Evolutionary conservation across 208 protist genomes (phyloP).

Genomic region (Leishmania martiniquensis): DNA sequence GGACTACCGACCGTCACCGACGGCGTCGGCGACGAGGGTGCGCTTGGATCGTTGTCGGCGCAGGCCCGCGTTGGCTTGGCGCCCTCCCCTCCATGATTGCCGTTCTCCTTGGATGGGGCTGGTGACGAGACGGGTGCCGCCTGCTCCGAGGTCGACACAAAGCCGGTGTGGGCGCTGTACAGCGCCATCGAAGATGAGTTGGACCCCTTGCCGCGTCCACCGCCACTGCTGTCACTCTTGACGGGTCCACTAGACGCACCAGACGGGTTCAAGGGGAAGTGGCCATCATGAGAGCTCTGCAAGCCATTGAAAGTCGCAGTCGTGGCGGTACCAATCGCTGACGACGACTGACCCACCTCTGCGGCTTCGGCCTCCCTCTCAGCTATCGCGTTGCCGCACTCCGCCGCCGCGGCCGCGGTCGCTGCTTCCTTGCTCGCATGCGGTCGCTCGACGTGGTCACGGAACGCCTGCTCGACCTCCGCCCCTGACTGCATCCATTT

Average conservation of each 20-base stretch:
- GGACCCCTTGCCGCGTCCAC: constrained; percentile 8
- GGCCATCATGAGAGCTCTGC: constrained; percentile 14
- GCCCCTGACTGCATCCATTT: constrained; percentile 39
- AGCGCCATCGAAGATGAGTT: constrained; percentile 22
- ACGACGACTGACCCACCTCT: constrained; percentile 3
- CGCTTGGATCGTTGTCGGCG: neutral
- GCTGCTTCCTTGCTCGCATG: neutral
- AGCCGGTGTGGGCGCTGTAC: constrained; percentile 39
- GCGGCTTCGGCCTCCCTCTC: neutral
- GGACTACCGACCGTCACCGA: neutral
- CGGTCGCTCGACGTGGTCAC: constrained; percentile 15
- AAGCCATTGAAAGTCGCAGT: constrained; percentile 16
- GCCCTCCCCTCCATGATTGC: neutral
- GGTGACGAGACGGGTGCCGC: neutral
- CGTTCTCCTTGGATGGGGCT: neutral
- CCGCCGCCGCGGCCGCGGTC: neutral
- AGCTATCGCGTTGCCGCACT: neutral
- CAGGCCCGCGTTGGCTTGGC: constrained; percentile 4
- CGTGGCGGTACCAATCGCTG: constrained; percentile 2
- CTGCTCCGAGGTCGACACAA: constrained; percentile 21
- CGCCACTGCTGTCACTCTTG: constrained; percentile 4
- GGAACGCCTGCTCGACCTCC: constrained; percentile 26
- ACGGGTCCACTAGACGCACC: constrained; percentile 4
- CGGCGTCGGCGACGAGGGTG: neutral
- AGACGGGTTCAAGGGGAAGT: constrained; percentile 4